A percentile compares a stretch with the other conserved stretches of the same genome.
Conservation (phyloP, 202 grass and related monocot genomes). For the Musa balbisiana region DNA sequence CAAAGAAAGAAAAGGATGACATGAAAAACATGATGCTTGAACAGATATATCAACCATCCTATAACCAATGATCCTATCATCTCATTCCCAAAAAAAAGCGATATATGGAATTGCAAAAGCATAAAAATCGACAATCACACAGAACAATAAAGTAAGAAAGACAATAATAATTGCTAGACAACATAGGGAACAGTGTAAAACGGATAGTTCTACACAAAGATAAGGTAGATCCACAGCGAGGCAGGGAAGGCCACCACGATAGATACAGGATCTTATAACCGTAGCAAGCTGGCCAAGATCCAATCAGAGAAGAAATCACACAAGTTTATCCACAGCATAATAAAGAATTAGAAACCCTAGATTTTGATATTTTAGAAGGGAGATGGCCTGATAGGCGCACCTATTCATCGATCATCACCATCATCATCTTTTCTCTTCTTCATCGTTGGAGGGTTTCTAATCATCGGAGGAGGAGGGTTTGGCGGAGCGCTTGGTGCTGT, state of each 20-base stretch:
- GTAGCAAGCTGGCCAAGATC: neutral
- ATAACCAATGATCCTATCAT: too few species aligned
- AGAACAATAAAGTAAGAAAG: too few species aligned
- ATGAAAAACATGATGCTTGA: too few species aligned
- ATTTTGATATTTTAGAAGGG: neutral
- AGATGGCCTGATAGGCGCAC: slow-evolving; percentile 3
- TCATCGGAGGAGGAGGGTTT: neutral
- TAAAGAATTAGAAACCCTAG: neutral
- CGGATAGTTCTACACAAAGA: neutral
- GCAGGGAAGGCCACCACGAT: neutral
- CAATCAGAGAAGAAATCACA: neutral
- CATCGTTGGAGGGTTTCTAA: neutral
- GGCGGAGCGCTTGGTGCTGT: slow-evolving; percentile 23
- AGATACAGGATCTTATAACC: neutral
- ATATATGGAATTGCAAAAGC: too few species aligned
- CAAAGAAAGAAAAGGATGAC: too few species aligned
- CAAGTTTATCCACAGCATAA: neutral
- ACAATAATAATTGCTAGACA: too few species aligned
- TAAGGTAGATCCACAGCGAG: neutral
- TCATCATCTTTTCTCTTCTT: neutral
- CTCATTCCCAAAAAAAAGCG: too few species aligned
- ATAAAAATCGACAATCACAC: too few species aligned
- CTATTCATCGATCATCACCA: neutral
- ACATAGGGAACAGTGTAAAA: neutral
- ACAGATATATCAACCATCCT: too few species aligned